These are phyloP conservation scores for Quercus tomentella DNA, from an alignment of 331 rosid species.

Conservation along the genomic window DNA sequence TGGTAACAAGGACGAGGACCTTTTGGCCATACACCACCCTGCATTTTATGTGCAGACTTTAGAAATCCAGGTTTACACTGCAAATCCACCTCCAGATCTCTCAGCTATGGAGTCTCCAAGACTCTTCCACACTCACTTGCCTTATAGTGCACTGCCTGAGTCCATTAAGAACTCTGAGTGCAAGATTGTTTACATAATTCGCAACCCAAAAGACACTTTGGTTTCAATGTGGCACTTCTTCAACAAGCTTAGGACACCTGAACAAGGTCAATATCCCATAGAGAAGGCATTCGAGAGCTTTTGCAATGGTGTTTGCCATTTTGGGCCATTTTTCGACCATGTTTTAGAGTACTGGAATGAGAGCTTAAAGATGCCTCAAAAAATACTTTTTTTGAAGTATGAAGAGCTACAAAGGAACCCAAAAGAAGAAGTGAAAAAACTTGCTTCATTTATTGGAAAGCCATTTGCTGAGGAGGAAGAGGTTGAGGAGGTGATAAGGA, in stretches of 20 bases:
- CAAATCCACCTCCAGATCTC: slow-evolving; percentile 2
- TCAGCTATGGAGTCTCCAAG: neutral
- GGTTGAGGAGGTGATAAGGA: slow-evolving; percentile 1
- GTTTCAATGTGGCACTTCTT: slow-evolving; percentile 19
- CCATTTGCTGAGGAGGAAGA: neutral
- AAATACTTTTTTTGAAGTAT: slow-evolving; percentile 8
- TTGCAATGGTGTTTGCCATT: slow-evolving; percentile 8
- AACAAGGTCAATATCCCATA: slow-evolving; percentile 6
- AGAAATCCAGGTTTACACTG: slow-evolving; percentile 8
- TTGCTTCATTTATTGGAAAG: slow-evolving; percentile 7
- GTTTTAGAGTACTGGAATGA: slow-evolving; percentile 14
- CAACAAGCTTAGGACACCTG: neutral
- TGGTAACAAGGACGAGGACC: neutral
- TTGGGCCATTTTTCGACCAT: slow-evolving; percentile 18
- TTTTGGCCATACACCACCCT: neutral
- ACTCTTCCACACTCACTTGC: slow-evolving; percentile 22
- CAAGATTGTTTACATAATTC: slow-evolving; percentile 11
- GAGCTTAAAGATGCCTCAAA: slow-evolving; percentile 7
- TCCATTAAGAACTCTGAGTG: slow-evolving; percentile 1
- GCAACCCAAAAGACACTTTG: slow-evolving; percentile 22
- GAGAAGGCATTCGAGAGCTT: slow-evolving; percentile 6
- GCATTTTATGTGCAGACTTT: slow-evolving; percentile 12
- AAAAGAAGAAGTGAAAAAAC: slow-evolving; percentile 4
- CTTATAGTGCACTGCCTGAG: slow-evolving; percentile 4
- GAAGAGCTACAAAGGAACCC: slow-evolving; percentile 11